Evolutionary conservation across 2,329 filamentous ascomycete species (phyloP).

Genomic region (Fusarium circinatum): DNA sequence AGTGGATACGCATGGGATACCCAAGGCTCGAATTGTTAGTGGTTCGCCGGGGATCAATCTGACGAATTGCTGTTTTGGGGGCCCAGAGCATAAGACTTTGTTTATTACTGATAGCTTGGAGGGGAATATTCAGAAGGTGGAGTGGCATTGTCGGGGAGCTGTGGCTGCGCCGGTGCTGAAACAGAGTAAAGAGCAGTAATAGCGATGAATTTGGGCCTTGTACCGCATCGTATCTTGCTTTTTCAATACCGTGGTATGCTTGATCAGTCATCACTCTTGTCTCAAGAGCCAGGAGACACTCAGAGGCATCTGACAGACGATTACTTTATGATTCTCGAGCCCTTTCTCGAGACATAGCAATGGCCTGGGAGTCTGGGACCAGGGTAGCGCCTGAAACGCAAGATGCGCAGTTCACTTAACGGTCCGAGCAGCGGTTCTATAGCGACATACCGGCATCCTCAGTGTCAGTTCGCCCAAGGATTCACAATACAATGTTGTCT

Average conservation of each 20-base stretch:
- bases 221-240: background rate
- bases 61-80: slow-evolving; percentile 56
- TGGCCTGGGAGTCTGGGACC: rapidly evolving
- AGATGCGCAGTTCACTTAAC: background rate
- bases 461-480: background rate
- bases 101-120: slow-evolving; percentile 55
- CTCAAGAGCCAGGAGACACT: rapidly evolving
- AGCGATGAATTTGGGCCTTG: rapidly evolving
- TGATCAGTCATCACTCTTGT: background rate
- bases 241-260: rapidly evolving
- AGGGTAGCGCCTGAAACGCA: rapidly evolving
- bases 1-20: slow-evolving; percentile 50
- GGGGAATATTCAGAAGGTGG: slow-evolving; percentile 48
- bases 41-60: slow-evolving; percentile 48
- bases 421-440: background rate
- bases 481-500: background rate
- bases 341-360: background rate
- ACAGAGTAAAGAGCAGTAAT: background rate
- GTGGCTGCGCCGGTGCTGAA: slow-evolving; percentile 6
- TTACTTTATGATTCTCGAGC: background rate
- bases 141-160: slow-evolving; percentile 48
- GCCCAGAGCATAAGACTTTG: slow-evolving; percentile 49
- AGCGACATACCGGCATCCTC: background rate
- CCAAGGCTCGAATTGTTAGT: slow-evolving; percentile 51
- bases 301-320: background rate